Base-by-base conservation (phyloP, 2,329 filamentous ascomycete species). In the Stachybotrys echinatus region DNA sequence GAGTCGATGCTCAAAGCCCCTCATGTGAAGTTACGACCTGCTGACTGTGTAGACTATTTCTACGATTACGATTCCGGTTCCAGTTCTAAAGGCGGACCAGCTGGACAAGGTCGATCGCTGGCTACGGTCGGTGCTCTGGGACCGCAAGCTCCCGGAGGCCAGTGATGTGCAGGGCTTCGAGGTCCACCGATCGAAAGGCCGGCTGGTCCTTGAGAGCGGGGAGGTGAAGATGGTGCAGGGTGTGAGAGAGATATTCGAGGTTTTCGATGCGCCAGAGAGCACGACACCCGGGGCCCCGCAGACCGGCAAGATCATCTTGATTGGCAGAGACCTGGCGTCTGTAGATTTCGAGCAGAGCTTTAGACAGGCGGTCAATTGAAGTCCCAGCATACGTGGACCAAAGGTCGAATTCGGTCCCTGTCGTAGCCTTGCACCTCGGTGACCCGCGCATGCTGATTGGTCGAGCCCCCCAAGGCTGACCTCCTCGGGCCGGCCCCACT, bases 221-320 rank as follows among this genome's bases (percentile, higher is more conserved):
- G 72, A 74, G 0, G 72, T 83, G 42, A 88, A 89, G 64, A 82
- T 97, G 55, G 76, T 97, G 7, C 94, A 99, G 66, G 94, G 92
- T 2, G 94, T 99, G 1, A 76, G 92, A 48, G 92, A 96, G 59
- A 80, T 97, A 17, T 99, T 97, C 66, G 94, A 99, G 61, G 87
- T 97, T 21, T 81, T 89, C 21, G 90, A 96, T 56, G 73, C 71
- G 7, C 69, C 72, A 5, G 27, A 34, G 10, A 58, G 65, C 10
- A 65, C 63, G 10, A 57, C 60, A 10, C 62, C 64, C 2, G 60
- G 54, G 42, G 50, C 50, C 12, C 52, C 62, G 12, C 55, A 57
- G 22, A 56, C 65, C 37, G 79, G 83, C 20, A 87, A 87, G 63
- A 69, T 87, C 45, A 79, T 87, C 10, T 59, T 87, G 43, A 87